phyloP scores from a whole-genome alignment of 495 filamentous ascomycete species.

The Daldinia grandis region DNA sequence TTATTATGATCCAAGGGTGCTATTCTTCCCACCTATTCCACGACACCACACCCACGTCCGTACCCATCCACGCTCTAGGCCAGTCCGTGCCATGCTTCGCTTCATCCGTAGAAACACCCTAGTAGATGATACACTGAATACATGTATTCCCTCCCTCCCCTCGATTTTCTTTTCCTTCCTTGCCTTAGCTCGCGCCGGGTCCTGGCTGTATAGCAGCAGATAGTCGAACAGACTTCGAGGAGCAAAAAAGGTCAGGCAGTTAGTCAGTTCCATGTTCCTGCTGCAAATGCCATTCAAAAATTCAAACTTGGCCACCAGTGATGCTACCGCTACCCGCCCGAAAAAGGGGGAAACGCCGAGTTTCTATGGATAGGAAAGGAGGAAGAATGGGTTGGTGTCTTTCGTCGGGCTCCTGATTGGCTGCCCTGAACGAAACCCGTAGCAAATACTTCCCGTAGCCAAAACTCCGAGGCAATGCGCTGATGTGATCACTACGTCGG shows the following conservation, averaged over 20 bases:
- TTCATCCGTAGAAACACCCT: not conserved
- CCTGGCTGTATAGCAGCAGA: not conserved
- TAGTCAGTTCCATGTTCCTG: not conserved
- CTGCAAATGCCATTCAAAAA: slow-evolving; percentile 36
- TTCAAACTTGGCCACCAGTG: slow-evolving; percentile 17
- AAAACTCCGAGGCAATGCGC: slow-evolving; percentile 42
- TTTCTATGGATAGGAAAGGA: slow-evolving; percentile 14
- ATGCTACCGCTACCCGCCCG: slow-evolving; percentile 24
- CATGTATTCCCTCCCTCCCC: slow-evolving; percentile 5
- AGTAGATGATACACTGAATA: slow-evolving; percentile 21
- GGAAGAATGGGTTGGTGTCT: not conserved
- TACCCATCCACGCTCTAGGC: not conserved
- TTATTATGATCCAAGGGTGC: slow-evolving; percentile 7
- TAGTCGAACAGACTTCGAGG: not conserved
- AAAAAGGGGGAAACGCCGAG: slow-evolving; percentile 22
- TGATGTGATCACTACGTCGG: slow-evolving; percentile 31
- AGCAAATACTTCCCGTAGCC: slow-evolving; percentile 23
- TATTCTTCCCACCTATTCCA: not conserved
- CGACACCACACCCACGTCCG: not conserved
- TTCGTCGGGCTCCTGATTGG: slow-evolving; percentile 28
- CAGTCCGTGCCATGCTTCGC: not conserved
- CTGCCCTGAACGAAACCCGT: slow-evolving; percentile 24
- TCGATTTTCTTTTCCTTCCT: not conserved
- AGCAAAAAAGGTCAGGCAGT: not conserved
- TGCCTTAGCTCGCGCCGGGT: not conserved